Evolutionary conservation across 1,284 basidiomycete genomes (phyloP).

Genomic region (Lentinus polychrous): DNA sequence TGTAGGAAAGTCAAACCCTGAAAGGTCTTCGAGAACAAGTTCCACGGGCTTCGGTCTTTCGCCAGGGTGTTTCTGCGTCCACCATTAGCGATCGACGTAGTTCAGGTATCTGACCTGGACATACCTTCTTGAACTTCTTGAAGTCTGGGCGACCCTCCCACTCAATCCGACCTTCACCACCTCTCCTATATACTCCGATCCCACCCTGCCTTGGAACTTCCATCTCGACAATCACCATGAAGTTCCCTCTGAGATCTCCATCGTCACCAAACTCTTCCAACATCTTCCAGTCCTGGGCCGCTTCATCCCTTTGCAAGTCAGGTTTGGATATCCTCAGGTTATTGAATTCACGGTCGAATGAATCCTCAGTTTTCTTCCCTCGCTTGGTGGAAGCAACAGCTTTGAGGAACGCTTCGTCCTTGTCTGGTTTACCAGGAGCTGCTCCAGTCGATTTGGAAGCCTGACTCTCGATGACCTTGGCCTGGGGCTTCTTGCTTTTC

Average conservation of each 20-base stretch:
- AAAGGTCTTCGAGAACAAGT: conserved; percentile 36
- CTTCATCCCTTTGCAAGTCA: conserved; percentile 30
- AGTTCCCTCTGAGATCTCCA: conserved; percentile 65
- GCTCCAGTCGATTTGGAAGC: conserved; percentile 26
- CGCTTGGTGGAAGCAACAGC: conserved; percentile 68
- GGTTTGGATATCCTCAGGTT: conserved; percentile 72
- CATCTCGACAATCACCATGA: conserved; percentile 78
- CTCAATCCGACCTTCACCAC: conserved; percentile 24
- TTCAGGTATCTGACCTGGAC: conserved; percentile 17
- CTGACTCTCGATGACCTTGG: background rate
- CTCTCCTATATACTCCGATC: conserved; percentile 12
- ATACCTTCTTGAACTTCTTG: conserved; percentile 83
- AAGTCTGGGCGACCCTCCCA: conserved; percentile 68
- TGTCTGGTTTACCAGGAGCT: conserved; percentile 48
- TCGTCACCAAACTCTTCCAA: conserved; percentile 73
- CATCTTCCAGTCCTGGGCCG: conserved; percentile 54
- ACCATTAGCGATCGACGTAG: background rate
- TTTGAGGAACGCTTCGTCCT: conserved; percentile 60
- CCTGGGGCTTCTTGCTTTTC: background rate
- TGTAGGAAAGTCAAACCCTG: conserved; percentile 12
- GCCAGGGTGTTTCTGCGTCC: conserved; percentile 24
- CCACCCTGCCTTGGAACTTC: conserved; percentile 38
- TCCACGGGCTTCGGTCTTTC: conserved; percentile 38
- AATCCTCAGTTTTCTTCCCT: conserved; percentile 65
- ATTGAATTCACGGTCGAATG: conserved; percentile 82